Conservation (phyloP, 495 filamentous ascomycete genomes). For the Aspergillus hancockii region DNA sequence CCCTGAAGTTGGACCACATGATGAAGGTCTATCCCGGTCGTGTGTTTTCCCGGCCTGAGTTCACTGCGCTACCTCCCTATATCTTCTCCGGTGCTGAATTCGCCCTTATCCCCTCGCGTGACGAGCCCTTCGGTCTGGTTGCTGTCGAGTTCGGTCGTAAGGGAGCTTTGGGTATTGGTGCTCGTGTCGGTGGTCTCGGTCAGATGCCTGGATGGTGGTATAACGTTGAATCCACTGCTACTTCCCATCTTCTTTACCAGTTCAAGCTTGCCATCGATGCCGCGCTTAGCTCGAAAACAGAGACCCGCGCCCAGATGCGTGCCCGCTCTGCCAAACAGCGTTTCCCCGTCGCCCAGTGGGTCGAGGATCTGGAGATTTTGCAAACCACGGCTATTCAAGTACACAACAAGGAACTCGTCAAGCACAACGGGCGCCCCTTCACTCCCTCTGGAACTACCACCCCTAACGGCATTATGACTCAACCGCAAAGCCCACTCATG, state of each 20-base stretch:
- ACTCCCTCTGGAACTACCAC: conserved; percentile 33
- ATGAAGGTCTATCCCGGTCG: conserved; percentile 72
- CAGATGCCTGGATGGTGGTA: conserved; percentile 81
- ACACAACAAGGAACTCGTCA: conserved; percentile 40
- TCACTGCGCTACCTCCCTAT: conserved; percentile 70
- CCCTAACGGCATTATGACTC: conserved; percentile 36
- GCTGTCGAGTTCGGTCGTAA: conserved; percentile 80
- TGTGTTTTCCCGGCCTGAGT: conserved; percentile 74
- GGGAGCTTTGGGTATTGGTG: conserved; percentile 73
- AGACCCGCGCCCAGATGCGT: conserved; percentile 65
- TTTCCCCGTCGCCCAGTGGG: conserved; percentile 73
- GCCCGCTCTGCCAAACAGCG: conserved; percentile 72
- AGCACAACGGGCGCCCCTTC: conserved; percentile 29
- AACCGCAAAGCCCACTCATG: conserved; percentile 33
- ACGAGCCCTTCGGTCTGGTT: conserved; percentile 77
- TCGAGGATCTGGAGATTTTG: conserved; percentile 62
- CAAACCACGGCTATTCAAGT: conserved; percentile 55
- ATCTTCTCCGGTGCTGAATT: conserved; percentile 81
- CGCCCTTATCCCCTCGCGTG: conserved; percentile 74
- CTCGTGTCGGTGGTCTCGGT: conserved; percentile 63
- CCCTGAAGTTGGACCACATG: conserved; percentile 67
- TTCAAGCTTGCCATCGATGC: conserved; percentile 68
- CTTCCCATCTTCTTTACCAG: conserved; percentile 67
- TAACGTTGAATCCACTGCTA: conserved; percentile 65
- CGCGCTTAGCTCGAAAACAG: conserved; percentile 60